Percentiles rank a stretch among this genome's conserved stretches.
phyloP scores from a whole-genome alignment of 176 grass and related monocot genomes.

The Olyra latifolia region DNA sequence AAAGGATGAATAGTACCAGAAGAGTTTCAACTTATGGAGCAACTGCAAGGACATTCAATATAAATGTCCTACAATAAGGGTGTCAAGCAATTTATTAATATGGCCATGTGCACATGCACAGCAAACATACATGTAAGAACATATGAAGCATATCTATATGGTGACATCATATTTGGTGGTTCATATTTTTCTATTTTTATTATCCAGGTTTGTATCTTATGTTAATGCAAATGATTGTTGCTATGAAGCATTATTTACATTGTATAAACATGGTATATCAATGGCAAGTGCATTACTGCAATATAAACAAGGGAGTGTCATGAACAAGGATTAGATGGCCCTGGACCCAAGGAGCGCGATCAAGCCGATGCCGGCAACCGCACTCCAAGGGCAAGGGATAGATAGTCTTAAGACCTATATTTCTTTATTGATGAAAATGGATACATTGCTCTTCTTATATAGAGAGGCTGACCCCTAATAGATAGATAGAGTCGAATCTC shows the following conservation, averaged over 20 bases:
- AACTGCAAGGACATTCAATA: conserved; percentile 7
- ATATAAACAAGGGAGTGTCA: neutral
- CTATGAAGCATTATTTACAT: conserved; percentile 6
- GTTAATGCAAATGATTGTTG: conserved; percentile 21
- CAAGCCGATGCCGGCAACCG: too few species aligned
- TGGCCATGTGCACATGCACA: neutral
- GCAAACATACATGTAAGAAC: neutral
- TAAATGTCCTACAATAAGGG: conserved; percentile 7
- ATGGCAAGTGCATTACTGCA: neutral
- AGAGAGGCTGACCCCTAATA: too few species aligned
- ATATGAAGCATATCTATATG: neutral
- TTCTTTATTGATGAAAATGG: too few species aligned
- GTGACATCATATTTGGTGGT: neutral
- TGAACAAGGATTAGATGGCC: too few species aligned
- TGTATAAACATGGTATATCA: conserved; percentile 29
- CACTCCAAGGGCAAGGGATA: too few species aligned
- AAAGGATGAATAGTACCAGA: conserved; percentile 16
- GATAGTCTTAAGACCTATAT: too few species aligned
- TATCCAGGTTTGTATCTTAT: neutral
- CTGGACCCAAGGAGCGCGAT: too few species aligned
- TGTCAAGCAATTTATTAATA: neutral
- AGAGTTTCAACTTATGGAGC: neutral
- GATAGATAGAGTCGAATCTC: too few species aligned
- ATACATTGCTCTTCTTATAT: too few species aligned
- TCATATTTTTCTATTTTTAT: conserved; percentile 19